Evolutionary conservation across 148 eudicot genomes (phyloP), one percentile per base, ranked within the genome.

Genomic region (Cornus controversa): DNA sequence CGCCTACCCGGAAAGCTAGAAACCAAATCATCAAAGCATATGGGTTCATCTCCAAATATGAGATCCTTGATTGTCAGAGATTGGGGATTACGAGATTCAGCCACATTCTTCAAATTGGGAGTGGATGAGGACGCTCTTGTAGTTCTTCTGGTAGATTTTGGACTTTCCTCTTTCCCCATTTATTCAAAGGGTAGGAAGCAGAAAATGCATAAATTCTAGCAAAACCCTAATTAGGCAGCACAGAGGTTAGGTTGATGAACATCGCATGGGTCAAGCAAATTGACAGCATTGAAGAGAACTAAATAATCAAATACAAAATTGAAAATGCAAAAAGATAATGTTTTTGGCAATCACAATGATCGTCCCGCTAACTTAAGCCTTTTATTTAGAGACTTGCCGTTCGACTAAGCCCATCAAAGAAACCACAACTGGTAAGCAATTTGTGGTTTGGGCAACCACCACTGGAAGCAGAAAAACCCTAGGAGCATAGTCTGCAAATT

Each of bases 1-100:
- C 80, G 83, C 82, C 99, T 89, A 31, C 94, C 89, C 10, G 97
- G 99, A 37, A 90, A 90, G 13, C 79, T 82, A 74, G 85, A 82
- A 60, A 90, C 47, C 79, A 95, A 80, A 28, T 87, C 93, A 34
- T 87, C 92, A 9, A 89, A 78, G 74, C 77, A 87, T 36, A 90
- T 34, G 10, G 82, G 53, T 68, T 81, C 79, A 72, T 82, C 90
- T 27, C 77, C 74, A 75, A 78, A 87, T 40, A 84, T 80, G n/a
- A 93, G 91, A 74, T 93, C 86, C 8, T 81, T 65, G 6, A 91
- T 74, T 3, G 92, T 75, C 47, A 88, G 79, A 72, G 91, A 81
- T 18, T 72, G 47, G 69, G 76, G 24, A 67, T 83, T 84, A 29
- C 71, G 71, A 70, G 77, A 66, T 69, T 81, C 80, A 6, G 31